Conservation (phyloP, 352 stramenopile genomes). For the Peronosclerospora sorghi region DNA sequence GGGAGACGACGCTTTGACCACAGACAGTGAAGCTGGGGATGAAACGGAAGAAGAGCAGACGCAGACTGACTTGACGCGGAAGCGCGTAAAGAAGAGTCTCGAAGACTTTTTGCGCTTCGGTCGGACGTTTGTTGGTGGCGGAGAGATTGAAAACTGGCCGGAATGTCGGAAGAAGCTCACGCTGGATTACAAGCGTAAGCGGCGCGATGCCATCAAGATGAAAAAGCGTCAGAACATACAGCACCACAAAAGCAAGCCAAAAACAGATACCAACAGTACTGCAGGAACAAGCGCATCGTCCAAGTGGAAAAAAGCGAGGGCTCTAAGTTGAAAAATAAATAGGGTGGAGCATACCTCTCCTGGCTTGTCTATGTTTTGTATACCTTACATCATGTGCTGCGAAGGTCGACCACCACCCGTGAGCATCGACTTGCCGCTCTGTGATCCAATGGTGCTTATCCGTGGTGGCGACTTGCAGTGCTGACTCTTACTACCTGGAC, state of each 20-base stretch:
- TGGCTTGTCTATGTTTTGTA: constrained; percentile 16
- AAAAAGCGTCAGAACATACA: constrained; percentile 65
- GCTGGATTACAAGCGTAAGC: constrained; percentile 75
- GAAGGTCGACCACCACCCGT: constrained; percentile 7
- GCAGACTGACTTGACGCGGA: constrained; percentile 13
- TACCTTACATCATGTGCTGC: constrained; percentile 19
- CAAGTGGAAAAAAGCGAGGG: constrained; percentile 23
- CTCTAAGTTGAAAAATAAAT: constrained; percentile 33
- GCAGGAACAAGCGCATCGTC: constrained; percentile 1
- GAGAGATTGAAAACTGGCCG: constrained; percentile 30
- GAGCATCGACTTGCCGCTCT: not conserved
- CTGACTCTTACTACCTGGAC: constrained; percentile 10
- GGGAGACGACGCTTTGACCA: constrained; percentile 22
- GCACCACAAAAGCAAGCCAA: constrained; percentile 27
- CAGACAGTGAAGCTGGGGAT: constrained; percentile 30
- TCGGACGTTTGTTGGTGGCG: constrained; percentile 27
- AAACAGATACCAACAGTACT: constrained; percentile 4
- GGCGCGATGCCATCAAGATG: constrained; percentile 56
- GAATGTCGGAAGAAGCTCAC: constrained; percentile 64
- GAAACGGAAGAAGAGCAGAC: constrained; percentile 12
- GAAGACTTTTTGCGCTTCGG: constrained; percentile 62
- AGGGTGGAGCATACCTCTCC: constrained; percentile 16
- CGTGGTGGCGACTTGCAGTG: constrained; percentile 19
- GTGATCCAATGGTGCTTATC: not conserved
- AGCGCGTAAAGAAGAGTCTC: constrained; percentile 30